A percentile compares a stretch with the other conserved stretches of the same genome.
Evolutionary conservation across 2,329 filamentous ascomycete genomes (phyloP).

Genomic region (Apiospora kogelbergensis): DNA sequence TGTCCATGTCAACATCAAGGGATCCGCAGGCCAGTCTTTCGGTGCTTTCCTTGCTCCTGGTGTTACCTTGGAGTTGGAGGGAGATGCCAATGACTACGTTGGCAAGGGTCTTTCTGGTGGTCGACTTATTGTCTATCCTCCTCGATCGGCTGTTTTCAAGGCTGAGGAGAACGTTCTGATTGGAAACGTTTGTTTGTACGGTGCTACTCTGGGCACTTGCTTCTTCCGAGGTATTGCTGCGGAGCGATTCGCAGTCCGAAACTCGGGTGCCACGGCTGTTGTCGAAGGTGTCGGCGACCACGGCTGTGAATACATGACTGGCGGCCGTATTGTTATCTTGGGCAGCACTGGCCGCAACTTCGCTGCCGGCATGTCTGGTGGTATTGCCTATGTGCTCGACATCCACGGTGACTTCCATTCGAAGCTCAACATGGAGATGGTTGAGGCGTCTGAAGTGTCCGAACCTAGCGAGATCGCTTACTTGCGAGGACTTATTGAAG

Average conservation of each 20-base stretch:
- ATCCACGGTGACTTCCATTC: conserved; percentile 84
- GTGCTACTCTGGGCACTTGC: conserved; percentile 84
- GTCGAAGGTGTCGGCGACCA: conserved; percentile 97
- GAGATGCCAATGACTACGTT: conserved; percentile 95
- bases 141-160: conserved; percentile 87
- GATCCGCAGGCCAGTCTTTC: conserved; percentile 94
- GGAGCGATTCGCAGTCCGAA: conserved; percentile 94
- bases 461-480: conserved; percentile 88
- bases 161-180: conserved; percentile 94
- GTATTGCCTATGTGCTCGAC: conserved; percentile 93
- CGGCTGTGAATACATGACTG: conserved; percentile 98
- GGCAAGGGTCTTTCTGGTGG: conserved; percentile 94
- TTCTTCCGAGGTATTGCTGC: conserved; percentile 98
- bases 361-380: conserved; percentile 96
- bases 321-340: conserved; percentile 83
- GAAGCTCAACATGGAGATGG: conserved; percentile 98
- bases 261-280: conserved; percentile 93
- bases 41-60: conserved; percentile 91
- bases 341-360: conserved; percentile 94
- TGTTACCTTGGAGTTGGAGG: conserved; percentile 92
- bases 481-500: conserved; percentile 87
- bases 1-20: conserved; percentile 94
- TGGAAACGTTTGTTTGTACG: conserved; percentile 93
- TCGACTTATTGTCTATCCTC: conserved; percentile 89
- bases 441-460: conserved; percentile 80